Evolutionary conservation across 768 basidiomycete species (phyloP).

Genomic region (Kondoa malvinella): DNA sequence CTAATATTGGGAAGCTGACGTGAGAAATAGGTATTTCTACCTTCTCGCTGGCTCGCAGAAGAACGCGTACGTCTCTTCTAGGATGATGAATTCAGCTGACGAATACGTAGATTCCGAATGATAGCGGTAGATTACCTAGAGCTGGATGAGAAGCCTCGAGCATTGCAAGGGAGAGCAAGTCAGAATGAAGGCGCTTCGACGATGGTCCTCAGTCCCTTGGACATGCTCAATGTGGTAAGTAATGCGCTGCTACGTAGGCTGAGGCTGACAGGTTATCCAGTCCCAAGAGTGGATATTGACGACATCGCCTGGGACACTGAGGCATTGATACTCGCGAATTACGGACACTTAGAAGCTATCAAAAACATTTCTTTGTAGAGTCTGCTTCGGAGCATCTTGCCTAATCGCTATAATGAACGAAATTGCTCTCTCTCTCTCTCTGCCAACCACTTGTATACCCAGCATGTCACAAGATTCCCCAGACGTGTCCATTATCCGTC

Average conservation of each 20-base stretch:
- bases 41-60: not conserved
- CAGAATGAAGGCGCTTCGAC: not conserved
- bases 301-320: no score
- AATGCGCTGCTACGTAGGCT: not conserved
- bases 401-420: no score
- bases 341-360: no score
- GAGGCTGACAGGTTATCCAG: not conserved
- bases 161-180: not conserved
- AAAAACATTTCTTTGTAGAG: no score
- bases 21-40: not conserved
- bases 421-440: no score
- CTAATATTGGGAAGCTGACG: not conserved
- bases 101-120: not conserved
- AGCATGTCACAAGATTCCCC: no score
- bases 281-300: not conserved
- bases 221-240: not conserved
- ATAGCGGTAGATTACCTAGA: not conserved
- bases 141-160: not conserved
- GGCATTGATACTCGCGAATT: no score
- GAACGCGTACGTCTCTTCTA: not conserved
- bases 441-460: no score
- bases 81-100: not conserved
- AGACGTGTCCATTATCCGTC: constrained; percentile 19
- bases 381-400: no score
- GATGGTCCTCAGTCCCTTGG: not conserved